Evolutionary conservation across 164 flowering plant species (phyloP).

Genomic region (Sextonia rubra): DNA sequence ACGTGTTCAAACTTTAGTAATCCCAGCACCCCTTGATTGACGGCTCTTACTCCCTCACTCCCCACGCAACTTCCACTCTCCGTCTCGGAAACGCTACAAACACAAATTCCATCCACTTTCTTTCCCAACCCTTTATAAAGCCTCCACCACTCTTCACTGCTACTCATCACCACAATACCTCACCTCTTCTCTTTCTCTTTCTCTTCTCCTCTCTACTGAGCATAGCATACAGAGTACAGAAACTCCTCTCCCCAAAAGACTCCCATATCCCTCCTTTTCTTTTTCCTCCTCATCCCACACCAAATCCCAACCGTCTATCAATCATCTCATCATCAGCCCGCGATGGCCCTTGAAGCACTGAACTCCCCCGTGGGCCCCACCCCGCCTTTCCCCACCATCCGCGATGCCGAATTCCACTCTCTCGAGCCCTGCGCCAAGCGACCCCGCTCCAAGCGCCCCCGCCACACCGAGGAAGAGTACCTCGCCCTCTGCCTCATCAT

Average conservation of each 20-base stretch:
- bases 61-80: conserved; percentile 41
- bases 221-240: no score
- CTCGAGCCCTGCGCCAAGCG: conserved; percentile 47
- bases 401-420: conserved; percentile 10
- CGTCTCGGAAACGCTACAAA: no score
- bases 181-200: no score
- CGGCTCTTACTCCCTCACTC: conserved; percentile 16
- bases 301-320: neutral
- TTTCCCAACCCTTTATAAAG: neutral
- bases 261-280: neutral
- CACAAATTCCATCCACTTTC: no score
- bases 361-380: conserved; percentile 33
- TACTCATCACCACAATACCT: neutral
- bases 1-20: no score
- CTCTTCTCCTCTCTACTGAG: neutral
- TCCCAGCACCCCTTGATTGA: neutral
- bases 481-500: conserved; percentile 59
- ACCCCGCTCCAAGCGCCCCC: conserved; percentile 50
- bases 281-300: neutral
- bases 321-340: neutral
- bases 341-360: conserved; percentile 45
- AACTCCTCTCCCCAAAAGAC: neutral
- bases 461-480: conserved; percentile 50
- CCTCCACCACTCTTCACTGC: neutral
- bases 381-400: conserved; percentile 11